Percentiles rank a stretch among this genome's conserved stretches.
These are phyloP conservation scores for Xylariaceae sp. DNA, from an alignment of 2,329 filamentous ascomycete species.

Conservation along the genomic window DNA sequence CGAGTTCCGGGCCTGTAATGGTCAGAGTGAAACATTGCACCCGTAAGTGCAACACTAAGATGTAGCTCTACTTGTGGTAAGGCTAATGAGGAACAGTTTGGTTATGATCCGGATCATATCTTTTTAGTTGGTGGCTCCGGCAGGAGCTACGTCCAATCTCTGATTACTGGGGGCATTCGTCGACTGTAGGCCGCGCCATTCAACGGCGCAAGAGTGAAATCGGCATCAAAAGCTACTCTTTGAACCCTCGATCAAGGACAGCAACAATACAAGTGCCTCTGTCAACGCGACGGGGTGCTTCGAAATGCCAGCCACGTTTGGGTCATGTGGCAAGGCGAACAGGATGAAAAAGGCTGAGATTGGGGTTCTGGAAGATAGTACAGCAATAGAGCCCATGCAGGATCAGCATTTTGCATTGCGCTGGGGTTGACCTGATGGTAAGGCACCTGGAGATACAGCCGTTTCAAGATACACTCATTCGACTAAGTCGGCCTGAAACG, in stretches of 20 bases:
- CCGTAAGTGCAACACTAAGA: not conserved
- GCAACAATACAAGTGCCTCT: not conserved
- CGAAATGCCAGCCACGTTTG: constrained; percentile 2
- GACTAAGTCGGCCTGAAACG: too few relatives aligned
- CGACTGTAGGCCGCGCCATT: not conserved
- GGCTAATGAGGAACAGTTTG: not conserved
- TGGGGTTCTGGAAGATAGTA: too few relatives aligned
- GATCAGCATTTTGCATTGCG: too few relatives aligned
- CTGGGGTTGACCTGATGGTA: too few relatives aligned
- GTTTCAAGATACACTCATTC: too few relatives aligned
- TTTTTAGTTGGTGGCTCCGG: not conserved
- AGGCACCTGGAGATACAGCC: too few relatives aligned
- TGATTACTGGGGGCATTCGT: not conserved
- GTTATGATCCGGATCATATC: not conserved
- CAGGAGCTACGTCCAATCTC: not conserved
- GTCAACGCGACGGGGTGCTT: not conserved
- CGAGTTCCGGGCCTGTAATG: not conserved
- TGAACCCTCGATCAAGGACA: not conserved
- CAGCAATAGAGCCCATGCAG: too few relatives aligned
- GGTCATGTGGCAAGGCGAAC: too few relatives aligned
- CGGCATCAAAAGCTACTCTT: not conserved
- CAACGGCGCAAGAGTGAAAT: not conserved
- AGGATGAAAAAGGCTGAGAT: too few relatives aligned
- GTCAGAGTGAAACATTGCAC: not conserved
- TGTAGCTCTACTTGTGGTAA: not conserved